A percentile compares a stretch with the other conserved stretches of the same genome.
Evolutionary conservation across 169 alveolate genomes (phyloP).

Genomic region (Theileria parva): DNA sequence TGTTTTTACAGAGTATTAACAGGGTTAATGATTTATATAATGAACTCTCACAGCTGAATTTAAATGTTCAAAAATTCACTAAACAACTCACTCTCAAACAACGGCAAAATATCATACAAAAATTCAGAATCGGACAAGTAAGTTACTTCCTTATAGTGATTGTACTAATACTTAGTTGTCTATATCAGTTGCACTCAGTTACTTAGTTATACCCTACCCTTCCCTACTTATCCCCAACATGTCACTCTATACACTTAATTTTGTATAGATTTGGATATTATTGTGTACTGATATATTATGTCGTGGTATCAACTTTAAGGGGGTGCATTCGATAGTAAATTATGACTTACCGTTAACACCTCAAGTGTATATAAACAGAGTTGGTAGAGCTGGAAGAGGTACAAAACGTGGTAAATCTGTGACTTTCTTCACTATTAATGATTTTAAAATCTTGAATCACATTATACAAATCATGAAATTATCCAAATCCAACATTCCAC

Average conservation of each 20-base stretch:
- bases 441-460: conserved; percentile 36
- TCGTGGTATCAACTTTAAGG: conserved; percentile 96
- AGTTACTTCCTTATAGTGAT: background rate
- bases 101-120: conserved; percentile 67
- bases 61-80: conserved; percentile 55
- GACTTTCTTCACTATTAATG: conserved; percentile 56
- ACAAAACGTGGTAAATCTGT: conserved; percentile 85
- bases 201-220: no score
- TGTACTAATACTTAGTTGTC: background rate
- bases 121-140: conserved; percentile 70
- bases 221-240: background rate
- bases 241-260: no score
- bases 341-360: conserved; percentile 94
- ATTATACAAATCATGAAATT: conserved; percentile 45
- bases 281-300: conserved; percentile 95
- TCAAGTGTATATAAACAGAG: conserved; percentile 94
- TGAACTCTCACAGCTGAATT: conserved; percentile 39
- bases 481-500: conserved; percentile 48
- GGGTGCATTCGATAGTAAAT: conserved; percentile 93
- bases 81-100: conserved; percentile 35
- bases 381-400: conserved; percentile 99
- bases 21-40: conserved; percentile 50
- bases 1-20: conserved; percentile 61
- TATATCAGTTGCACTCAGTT: background rate
- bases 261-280: conserved; percentile 84